These are phyloP conservation scores for Auricularia cornea DNA, from an alignment of 768 basidiomycete species.

Conservation along the genomic window DNA sequence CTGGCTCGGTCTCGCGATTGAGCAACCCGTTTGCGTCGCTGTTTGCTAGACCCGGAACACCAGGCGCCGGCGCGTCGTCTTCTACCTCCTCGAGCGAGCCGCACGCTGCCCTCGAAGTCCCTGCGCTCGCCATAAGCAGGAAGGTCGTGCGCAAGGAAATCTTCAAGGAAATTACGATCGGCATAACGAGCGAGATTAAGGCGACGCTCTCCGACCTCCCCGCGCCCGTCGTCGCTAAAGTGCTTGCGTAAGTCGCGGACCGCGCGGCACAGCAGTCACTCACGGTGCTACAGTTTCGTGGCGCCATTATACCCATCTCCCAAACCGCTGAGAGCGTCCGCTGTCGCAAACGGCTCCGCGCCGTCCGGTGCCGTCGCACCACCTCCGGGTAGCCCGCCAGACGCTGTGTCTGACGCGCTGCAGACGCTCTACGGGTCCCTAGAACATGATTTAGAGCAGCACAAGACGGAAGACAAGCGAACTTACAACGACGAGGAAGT, in stretches of 20 bases:
- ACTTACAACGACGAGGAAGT: conserved; percentile 36
- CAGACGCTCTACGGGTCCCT: conserved; percentile 65
- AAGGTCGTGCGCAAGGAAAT: conserved; percentile 47
- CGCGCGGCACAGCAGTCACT: conserved; percentile 1
- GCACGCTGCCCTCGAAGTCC: conserved; percentile 42
- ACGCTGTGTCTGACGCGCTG: conserved; percentile 44
- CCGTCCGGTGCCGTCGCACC: conserved; percentile 32
- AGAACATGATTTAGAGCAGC: conserved; percentile 48
- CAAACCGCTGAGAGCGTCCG: conserved; percentile 17
- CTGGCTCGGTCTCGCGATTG: conserved; percentile 43
- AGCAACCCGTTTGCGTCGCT: conserved; percentile 72
- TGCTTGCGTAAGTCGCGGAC: conserved; percentile 29
- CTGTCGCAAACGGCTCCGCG: conserved; percentile 33
- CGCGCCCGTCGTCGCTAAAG: conserved; percentile 51
- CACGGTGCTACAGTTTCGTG: conserved; percentile 28
- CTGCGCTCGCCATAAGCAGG: conserved; percentile 50
- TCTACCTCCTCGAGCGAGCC: conserved; percentile 17
- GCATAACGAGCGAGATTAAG: conserved; percentile 49
- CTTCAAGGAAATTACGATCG: conserved; percentile 43
- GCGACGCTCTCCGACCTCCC: conserved; percentile 31
- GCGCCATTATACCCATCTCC: conserved; percentile 51
- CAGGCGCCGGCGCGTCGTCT: conserved; percentile 9
- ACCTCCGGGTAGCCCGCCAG: conserved; percentile 15
- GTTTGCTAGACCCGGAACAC: conserved; percentile 40
- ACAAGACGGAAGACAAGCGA: conserved; percentile 21